Conservation (phyloP, 2,329 filamentous ascomycete species). For the Amauroascus verrucosus region DNA sequence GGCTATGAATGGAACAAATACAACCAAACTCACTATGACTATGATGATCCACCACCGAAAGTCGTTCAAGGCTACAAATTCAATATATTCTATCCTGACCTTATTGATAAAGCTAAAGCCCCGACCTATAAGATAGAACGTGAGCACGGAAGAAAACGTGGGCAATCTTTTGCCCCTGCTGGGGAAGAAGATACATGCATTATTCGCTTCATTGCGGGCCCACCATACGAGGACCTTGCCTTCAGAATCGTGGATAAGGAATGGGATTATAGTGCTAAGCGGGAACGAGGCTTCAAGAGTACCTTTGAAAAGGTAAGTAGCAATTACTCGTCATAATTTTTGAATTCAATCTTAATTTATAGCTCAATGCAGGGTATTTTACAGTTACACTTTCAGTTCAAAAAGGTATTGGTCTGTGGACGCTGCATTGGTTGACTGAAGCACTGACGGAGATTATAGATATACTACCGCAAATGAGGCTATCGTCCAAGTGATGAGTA, state of each 20-base stretch:
- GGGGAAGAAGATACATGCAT: conserved; percentile 96
- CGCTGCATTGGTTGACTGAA: background rate
- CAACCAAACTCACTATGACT: conserved; percentile 98
- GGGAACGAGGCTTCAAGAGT: conserved; percentile 87
- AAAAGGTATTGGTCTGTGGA: conserved; percentile 59
- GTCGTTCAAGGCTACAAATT: conserved; percentile 99
- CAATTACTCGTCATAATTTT: conserved; percentile 20
- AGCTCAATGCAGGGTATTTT: conserved; percentile 63
- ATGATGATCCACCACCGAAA: conserved; percentile 94
- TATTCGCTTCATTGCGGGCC: conserved; percentile 88
- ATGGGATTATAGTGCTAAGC: conserved; percentile 97
- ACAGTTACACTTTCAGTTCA: conserved; percentile 96
- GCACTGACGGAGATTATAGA: conserved; percentile 21
- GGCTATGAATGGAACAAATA: conserved; percentile 99
- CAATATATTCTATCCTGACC: conserved; percentile 97
- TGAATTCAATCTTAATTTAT: conserved; percentile 14
- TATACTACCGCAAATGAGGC: conserved; percentile 41
- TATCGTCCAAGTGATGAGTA: conserved; percentile 11
- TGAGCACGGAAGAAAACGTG: conserved; percentile 77
- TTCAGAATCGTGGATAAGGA: conserved; percentile 97
- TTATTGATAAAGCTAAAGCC: conserved; percentile 88
- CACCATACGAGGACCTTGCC: conserved; percentile 92
- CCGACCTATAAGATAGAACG: conserved; percentile 94
- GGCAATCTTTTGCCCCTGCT: conserved; percentile 84
- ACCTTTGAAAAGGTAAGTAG: conserved; percentile 82